Evolutionary conservation across 257 asterid genomes (phyloP).

Genomic region (Solanum tarapatanum): DNA sequence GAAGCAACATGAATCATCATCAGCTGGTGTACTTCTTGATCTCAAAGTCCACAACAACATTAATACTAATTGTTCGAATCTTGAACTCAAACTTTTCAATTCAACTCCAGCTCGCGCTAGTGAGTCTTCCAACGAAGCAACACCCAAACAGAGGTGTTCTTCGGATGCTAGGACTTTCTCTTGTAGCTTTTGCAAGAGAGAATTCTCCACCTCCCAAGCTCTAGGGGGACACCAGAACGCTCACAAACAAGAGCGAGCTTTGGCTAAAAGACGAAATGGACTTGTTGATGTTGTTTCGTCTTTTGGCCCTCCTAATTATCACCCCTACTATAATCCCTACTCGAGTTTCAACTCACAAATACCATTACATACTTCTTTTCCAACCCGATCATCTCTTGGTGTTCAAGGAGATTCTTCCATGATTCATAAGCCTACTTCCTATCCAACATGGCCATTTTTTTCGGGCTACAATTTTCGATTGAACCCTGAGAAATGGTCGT

Average conservation of each 20-base stretch:
- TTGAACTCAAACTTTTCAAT: slow-evolving; percentile 34
- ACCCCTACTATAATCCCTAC: slow-evolving; percentile 20
- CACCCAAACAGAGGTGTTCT: background rate
- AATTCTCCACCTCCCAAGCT: slow-evolving; percentile 64
- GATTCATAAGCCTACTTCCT: slow-evolving; percentile 31
- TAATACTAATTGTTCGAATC: background rate
- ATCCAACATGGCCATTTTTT: slow-evolving; percentile 14
- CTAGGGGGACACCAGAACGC: slow-evolving; percentile 79
- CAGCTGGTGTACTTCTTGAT: slow-evolving; percentile 17
- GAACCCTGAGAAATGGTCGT: slow-evolving; percentile 11
- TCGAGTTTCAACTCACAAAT: slow-evolving; percentile 14
- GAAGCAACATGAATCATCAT: background rate
- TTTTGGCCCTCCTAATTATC: slow-evolving; percentile 22
- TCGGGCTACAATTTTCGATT: slow-evolving; percentile 4
- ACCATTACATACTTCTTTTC: slow-evolving; percentile 19
- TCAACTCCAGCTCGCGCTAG: background rate
- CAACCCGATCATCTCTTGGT: slow-evolving; percentile 21
- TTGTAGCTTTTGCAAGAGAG: slow-evolving; percentile 48
- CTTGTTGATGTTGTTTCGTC: slow-evolving; percentile 19
- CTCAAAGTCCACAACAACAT: slow-evolving; percentile 20
- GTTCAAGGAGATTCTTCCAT: slow-evolving; percentile 22
- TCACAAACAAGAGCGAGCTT: slow-evolving; percentile 57
- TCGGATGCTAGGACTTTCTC: slow-evolving; percentile 32
- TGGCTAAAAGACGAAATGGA: slow-evolving; percentile 38
- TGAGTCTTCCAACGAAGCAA: slow-evolving; percentile 15